Base-by-base conservation (phyloP, 2,329 filamentous ascomycete genomes). In the Pestalotiopsis fici region DNA sequence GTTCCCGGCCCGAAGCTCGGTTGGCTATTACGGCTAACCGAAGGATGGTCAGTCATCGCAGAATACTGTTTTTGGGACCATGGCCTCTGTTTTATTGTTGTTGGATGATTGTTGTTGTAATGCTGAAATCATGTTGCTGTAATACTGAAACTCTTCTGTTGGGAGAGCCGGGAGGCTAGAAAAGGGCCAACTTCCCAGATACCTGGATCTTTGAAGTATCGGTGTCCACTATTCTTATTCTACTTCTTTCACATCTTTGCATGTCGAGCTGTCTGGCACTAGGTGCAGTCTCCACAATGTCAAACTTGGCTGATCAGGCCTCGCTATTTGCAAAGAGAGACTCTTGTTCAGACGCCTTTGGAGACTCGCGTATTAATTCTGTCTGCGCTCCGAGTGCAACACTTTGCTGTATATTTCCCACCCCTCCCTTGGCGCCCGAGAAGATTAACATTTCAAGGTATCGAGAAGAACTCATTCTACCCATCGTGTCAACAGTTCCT, bases 401-500 rank as follows among this genome's bases (percentile, higher is more conserved):
- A 23, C 21, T 47, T 21, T 65, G 54, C 12, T 65, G 63, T 65
- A 65, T 43, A 54, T 28, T 63, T 18, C 13, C 7, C 23, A 3
- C 2, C 4, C 5, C 18, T 31, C 13, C 23, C 23, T 11, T 15
- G 31, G 11, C 11, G 31, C 31, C 11, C 4, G 2, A 1, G 31
- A 4, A 7, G 0, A 18, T 12, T 57, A 0, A 57, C 18, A 12
- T 1, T 50, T 2, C 12, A 3, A 65, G 63, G 63, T 37, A 65
- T 39, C 1, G 11, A 39, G 37, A 13, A 11, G 3, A 55, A 55
- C 13, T 23, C 50, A 4, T 50, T 55, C 11, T 65, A 37, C 11
- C 62, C 62, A 9, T 64, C 62, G 18, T 64, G 62, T 15, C 47
- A 64, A 18, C 62, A 64, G 31, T 50, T 31, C 2, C 47, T 64